phyloP scores from a whole-genome alignment of 495 filamentous ascomycete genomes.

The Corynascus novoguineensis region DNA sequence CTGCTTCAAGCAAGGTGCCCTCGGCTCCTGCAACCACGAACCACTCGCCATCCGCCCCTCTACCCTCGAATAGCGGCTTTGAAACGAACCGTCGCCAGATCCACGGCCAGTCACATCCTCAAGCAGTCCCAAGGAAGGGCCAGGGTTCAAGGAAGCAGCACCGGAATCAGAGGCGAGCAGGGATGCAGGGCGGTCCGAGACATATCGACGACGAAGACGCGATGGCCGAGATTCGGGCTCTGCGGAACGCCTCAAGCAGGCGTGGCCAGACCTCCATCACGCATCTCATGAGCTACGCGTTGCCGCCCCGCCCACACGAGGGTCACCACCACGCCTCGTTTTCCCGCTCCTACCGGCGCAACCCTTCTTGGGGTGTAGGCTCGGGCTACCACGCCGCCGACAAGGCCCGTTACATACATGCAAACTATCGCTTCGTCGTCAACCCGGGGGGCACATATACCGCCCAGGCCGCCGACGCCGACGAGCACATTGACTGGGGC shows the following conservation, averaged over 20 bases:
- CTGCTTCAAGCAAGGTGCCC: slow-evolving; percentile 41
- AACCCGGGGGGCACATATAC: slow-evolving; percentile 73
- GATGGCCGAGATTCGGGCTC: slow-evolving; percentile 76
- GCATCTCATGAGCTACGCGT: slow-evolving; percentile 86
- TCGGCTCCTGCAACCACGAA: slow-evolving; percentile 27
- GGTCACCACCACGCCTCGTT: slow-evolving; percentile 45
- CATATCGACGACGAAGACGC: slow-evolving; percentile 61
- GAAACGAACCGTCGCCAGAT: slow-evolving; percentile 59
- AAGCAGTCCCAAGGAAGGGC: slow-evolving; percentile 59
- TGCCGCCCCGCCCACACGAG: slow-evolving; percentile 68
- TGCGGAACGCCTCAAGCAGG: slow-evolving; percentile 76
- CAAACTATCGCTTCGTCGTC: slow-evolving; percentile 96
- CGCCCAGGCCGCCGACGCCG: slow-evolving; percentile 75
- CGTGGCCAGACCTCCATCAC: slow-evolving; percentile 96
- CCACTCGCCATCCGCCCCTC: slow-evolving; percentile 23
- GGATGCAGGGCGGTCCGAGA: slow-evolving; percentile 16
- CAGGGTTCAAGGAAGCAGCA: slow-evolving; percentile 74
- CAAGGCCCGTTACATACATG: slow-evolving; percentile 92
- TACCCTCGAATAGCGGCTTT: slow-evolving; percentile 36
- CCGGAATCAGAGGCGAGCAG: slow-evolving; percentile 48
- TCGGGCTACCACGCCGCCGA: slow-evolving; percentile 89
- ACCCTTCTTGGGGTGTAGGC: slow-evolving; percentile 77
- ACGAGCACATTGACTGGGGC: slow-evolving; percentile 86
- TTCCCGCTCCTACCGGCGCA: slow-evolving; percentile 50
- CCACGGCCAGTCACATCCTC: slow-evolving; percentile 48